Percentiles rank a stretch among this genome's conserved stretches.
Conservation (phyloP, 352 stramenopile genomes). For the Globisporangium cylindrosporum region DNA sequence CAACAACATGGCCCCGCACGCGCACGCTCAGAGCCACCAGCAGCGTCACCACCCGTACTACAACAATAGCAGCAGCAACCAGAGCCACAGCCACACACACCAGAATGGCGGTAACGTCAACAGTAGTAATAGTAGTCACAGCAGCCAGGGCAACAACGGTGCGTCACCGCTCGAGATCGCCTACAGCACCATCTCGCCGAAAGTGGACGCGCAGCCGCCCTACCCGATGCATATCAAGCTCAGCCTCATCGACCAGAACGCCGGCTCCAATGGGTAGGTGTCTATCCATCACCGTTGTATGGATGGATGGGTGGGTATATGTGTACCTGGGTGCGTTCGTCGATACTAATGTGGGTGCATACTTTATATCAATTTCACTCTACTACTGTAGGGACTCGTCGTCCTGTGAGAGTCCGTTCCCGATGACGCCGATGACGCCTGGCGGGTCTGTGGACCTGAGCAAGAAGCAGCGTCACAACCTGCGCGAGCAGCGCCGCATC, state of each 20-base stretch:
- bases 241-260: conserved; percentile 75
- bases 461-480: conserved; percentile 85
- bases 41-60: conserved; percentile 2
- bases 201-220: conserved; percentile 48
- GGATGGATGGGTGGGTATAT: too few species aligned
- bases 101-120: neutral
- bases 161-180: conserved; percentile 57
- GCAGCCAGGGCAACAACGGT: neutral
- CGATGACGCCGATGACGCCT: conserved; percentile 52
- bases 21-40: conserved; percentile 5
- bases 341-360: neutral
- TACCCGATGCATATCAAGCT: conserved; percentile 85
- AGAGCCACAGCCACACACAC: neutral
- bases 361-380: too few species aligned
- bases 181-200: conserved; percentile 79
- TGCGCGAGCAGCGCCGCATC: conserved; percentile 78
- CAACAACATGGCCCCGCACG: neutral
- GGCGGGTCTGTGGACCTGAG: conserved; percentile 55
- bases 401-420: conserved; percentile 71
- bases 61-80: conserved; percentile 1
- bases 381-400: conserved; percentile 35
- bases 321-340: conserved; percentile 2
- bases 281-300: too few species aligned
- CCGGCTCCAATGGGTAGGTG: conserved; percentile 34
- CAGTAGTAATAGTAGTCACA: neutral